Percentiles rank a stretch among this genome's conserved stretches.
These are phyloP conservation scores for Cryphonectria carpinicola DNA, from an alignment of 2,329 filamentous ascomycete genomes.

Conservation along the genomic window DNA sequence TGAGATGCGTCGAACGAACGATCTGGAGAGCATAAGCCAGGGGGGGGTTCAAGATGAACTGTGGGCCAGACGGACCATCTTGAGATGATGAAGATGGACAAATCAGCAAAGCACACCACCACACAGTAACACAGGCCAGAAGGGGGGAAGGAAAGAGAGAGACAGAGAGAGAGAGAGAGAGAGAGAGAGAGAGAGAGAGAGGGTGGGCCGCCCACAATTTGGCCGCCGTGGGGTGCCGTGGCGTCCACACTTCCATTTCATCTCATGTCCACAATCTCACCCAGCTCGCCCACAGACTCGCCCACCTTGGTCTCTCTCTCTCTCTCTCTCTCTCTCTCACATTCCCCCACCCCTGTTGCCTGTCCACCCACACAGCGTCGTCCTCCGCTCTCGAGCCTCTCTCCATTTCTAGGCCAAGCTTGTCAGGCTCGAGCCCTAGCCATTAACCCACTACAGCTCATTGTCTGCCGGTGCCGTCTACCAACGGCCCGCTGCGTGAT, in stretches of 20 bases:
- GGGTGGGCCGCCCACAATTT: not conserved
- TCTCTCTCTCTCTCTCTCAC: no score
- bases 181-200: not conserved
- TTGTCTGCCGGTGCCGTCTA: conserved; percentile 13
- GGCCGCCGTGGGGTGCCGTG: not conserved
- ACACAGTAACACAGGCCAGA: not conserved
- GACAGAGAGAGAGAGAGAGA: not conserved
- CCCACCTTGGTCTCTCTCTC: conserved; percentile 9
- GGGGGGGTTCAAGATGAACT: not conserved
- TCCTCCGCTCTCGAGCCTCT: not conserved
- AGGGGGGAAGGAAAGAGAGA: no score
- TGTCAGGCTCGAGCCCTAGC: conserved; percentile 6
- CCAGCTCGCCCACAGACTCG: conserved; percentile 5
- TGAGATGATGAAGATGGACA: not conserved
- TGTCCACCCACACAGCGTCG: not conserved
- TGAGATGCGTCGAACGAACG: not conserved
- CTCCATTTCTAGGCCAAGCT: not conserved
- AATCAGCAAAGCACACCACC: not conserved
- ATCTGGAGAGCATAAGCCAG: not conserved
- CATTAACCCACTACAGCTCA: conserved; percentile 3
- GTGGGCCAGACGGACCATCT: not conserved
- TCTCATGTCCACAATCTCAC: conserved; percentile 14
- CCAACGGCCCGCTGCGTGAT: conserved; percentile 27
- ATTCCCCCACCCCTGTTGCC: conserved; percentile 2
- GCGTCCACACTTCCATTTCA: conserved; percentile 9